phyloP scores from a whole-genome alignment of 495 filamentous ascomycete genomes.

The Mytilinidion resinicola region DNA sequence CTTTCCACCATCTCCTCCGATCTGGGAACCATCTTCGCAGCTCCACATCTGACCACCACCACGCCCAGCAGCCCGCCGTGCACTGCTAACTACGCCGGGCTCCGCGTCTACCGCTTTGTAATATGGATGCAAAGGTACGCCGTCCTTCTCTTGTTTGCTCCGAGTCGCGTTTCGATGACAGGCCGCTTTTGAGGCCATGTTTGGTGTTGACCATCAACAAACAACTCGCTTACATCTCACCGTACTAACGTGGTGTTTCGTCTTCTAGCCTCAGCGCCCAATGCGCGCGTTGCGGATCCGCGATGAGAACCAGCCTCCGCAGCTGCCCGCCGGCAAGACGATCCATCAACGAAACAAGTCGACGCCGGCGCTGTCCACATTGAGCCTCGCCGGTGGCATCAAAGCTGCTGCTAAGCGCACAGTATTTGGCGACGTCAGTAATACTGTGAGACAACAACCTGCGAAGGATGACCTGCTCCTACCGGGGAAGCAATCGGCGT shows the following conservation, averaged over 20 bases:
- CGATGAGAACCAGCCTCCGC: conserved; percentile 69
- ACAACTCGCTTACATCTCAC: neutral
- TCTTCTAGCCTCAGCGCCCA: conserved; percentile 64
- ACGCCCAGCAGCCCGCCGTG: too few relatives aligned
- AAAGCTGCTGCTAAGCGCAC: conserved; percentile 65
- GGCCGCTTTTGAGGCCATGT: neutral
- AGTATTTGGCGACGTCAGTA: conserved; percentile 76
- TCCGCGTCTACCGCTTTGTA: neutral
- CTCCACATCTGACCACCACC: too few relatives aligned
- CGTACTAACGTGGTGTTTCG: conserved; percentile 4
- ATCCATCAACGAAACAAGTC: conserved; percentile 81
- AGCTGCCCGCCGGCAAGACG: conserved; percentile 48
- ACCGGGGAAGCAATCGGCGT: conserved; percentile 23
- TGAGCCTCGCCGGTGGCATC: conserved; percentile 49
- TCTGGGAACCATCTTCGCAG: neutral
- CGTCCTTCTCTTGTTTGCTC: conserved; percentile 9
- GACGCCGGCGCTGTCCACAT: conserved; percentile 56
- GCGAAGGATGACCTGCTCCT: conserved; percentile 42
- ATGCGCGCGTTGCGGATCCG: conserved; percentile 53
- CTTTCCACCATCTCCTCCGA: conserved; percentile 10
- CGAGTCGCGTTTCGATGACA: neutral
- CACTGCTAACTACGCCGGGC: too few relatives aligned
- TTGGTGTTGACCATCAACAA: neutral
- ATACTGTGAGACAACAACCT: conserved; percentile 49
- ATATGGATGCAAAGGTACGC: conserved; percentile 42